Evolutionary conservation across 352 stramenopile species (phyloP), one percentile per base, ranked within the genome.

Genomic region (Pythium pyrilobum): DNA sequence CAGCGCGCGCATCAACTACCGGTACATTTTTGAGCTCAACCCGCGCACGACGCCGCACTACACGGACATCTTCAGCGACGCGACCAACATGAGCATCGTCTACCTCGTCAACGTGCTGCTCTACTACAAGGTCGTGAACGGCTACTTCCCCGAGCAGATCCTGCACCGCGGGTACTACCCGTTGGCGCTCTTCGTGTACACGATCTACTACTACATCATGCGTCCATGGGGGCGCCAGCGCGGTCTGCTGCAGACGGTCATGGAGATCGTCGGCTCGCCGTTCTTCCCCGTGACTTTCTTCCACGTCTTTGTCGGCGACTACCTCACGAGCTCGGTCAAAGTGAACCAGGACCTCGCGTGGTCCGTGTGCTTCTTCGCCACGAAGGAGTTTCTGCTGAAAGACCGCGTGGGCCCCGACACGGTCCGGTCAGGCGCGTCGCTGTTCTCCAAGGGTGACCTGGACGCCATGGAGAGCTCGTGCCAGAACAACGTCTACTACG

Each of bases 41-140:
- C 89, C 87, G 16, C 56, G 51, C 42, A 68, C 71, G 51, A 84
- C 64, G 62, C 89, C 96, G 66, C 68, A 86, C 69, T 75, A 88
- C 87, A 67, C 81, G 57, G 72, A 90, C 52, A 96, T 98, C 23
- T 98, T 98, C 56, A 96, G 95, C 60, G 91, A 98, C 68, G 93
- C 92, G 12, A 96, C 96, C 28, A 96, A 98, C 68, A 96, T 98
- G 69, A 97, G 87, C 16, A 96, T 99, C 37, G 78, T 98, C 3
- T 99, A 96, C 64, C 67, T 98, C 10, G 61, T 96, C 11, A 90
- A 93, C 51, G 88, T 98, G 71, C 76, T 99, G 47, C 71, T 98
- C 21, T 99, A 99, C 67, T 98, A 98, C 86, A 98, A 99, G 76
- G 89, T 96, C 20, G 80, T 90, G 62, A 95, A 95, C 44, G 74